Base-by-base conservation (phyloP, 768 basidiomycete species). In the Tephrocybe sp. region DNA sequence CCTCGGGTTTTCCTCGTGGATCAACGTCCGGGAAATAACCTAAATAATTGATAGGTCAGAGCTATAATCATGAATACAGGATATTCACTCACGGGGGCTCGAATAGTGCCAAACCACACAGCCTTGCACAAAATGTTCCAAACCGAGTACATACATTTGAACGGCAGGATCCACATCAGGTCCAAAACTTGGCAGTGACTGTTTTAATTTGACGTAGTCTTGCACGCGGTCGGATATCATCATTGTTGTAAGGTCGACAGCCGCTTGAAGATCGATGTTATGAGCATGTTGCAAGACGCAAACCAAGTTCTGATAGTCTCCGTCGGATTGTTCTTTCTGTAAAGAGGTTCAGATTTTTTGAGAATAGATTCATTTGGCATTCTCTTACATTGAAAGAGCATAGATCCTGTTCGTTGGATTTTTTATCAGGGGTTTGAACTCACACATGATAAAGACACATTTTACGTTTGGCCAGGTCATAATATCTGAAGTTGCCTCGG, bases 321-420 rank as follows among this genome's bases (percentile, higher is more conserved):
- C 58, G 27, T 63, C 62, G 2, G 61, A 58, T 56, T 65, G 64
- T 37, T 65, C 64, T 60, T 65, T 65, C 64, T 49, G 12, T 7
- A 16, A n/a, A 25, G 31, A n/a, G 11, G 27, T 42, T 13, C 41
- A n/a, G 12, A 39, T 37, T 15, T 2, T 45, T 3, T 45, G 21
- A 46, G 33, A 51, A 25, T 30, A 10, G 11, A 12, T 33, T 5
- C 41, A 47, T 31, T 21, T 18, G 21, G 23, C 2, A 23, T 39
- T n/a, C 18, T 19, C 23, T 3, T 18, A 47, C 46, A 47, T 40
- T 47, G 19, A 47, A 47, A 10, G 48, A 49, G 13, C 41, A 49
- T 9, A 49, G n/a, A 25, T 49, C 40, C 41, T 50, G 36, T n/a
- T n/a, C n/a, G n/a, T n/a, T n/a, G n/a, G n/a, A n/a, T n/a, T n/a